Evolutionary conservation across 805 yeast species (phyloP), one percentile per base, ranked within the genome.

Genomic region (Cyberlindnera amylophila): DNA sequence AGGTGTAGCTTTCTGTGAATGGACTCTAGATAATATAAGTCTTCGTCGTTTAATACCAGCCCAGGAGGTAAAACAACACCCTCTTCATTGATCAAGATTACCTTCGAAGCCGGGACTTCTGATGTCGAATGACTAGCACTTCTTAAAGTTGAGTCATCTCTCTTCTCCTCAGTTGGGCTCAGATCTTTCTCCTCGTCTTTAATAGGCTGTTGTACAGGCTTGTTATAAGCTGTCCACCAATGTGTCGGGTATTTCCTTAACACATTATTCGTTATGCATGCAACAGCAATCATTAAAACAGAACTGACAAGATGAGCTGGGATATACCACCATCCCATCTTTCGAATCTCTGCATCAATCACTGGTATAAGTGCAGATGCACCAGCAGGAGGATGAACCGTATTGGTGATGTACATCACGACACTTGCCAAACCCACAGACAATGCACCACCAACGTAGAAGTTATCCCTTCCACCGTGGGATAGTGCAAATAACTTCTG

Each of bases 331-430:
- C 87, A 81, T 37, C 86, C 74, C 72, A 81, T 65, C 3, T 38
- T 49, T 11, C 76, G 57, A 4, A 79, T 63, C 7, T 53, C 49
- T 1, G 56, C 71, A 39, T 78, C 81, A 0, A 74, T 53, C 2
- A 71, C 61, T 0, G 86, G 84, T 8, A 81, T 59, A 29, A 81
- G 54, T 0, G 87, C 86, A 9, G 82, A 71, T 1, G 87, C 86
- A 2, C 88, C 88, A 1, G 82, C 80, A 0, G 88, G 88, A 0
- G 88, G 88, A 55, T 82, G 87, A 1, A 79, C 74, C 44, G 80
- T 72, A 47, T 77, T 77, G 5, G 70, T 58, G 1, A 78, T 47
- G 12, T 73, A 61, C 83, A 79, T 79, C 3, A 63, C 58, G 10
- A 75, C 77, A 8, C 81, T 72, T 2, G 82, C 52, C 5, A 77